Evolutionary conservation across 2,329 filamentous ascomycete species (phyloP).

Genomic region (Trichoderma semiorbis): DNA sequence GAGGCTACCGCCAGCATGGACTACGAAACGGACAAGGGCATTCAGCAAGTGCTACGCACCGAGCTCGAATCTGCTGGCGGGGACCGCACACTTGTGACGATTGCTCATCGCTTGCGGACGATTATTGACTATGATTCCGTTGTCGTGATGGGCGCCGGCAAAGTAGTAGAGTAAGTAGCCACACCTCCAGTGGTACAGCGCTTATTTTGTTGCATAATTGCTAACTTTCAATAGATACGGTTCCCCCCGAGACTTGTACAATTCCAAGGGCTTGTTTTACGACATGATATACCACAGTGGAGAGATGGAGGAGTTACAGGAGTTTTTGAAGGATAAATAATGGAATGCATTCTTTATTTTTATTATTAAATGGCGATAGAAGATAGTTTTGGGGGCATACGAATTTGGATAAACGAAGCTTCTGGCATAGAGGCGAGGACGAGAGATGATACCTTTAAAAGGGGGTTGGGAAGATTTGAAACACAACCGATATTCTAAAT

Average conservation of each 20-base stretch:
- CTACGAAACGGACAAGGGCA: constrained; percentile 53
- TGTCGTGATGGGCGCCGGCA: constrained; percentile 53
- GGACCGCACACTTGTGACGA: constrained; percentile 53
- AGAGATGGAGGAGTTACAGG: constrained; percentile 46
- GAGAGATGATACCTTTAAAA: neutral
- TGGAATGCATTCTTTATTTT: neutral
- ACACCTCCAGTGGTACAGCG: neutral
- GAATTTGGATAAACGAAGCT: neutral
- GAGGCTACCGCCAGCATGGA: constrained; percentile 60
- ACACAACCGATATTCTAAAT: neutral
- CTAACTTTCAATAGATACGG: constrained; percentile 36
- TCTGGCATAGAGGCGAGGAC: neutral
- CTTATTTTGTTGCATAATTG: neutral
- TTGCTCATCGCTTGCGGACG: constrained; percentile 55
- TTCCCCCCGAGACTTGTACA: constrained; percentile 45
- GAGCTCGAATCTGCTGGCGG: constrained; percentile 45
- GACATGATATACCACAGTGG: constrained; percentile 56
- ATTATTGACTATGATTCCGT: constrained; percentile 59
- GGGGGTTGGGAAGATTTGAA: neutral
- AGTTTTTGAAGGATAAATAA: constrained; percentile 28
- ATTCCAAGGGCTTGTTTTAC: constrained; percentile 45
- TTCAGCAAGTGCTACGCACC: constrained; percentile 50
- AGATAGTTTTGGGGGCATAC: neutral
- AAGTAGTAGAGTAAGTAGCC: constrained; percentile 48
- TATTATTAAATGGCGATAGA: neutral